Evolutionary conservation across 2,329 filamentous ascomycete species (phyloP).

Genomic region (Cladosporium sp.): DNA sequence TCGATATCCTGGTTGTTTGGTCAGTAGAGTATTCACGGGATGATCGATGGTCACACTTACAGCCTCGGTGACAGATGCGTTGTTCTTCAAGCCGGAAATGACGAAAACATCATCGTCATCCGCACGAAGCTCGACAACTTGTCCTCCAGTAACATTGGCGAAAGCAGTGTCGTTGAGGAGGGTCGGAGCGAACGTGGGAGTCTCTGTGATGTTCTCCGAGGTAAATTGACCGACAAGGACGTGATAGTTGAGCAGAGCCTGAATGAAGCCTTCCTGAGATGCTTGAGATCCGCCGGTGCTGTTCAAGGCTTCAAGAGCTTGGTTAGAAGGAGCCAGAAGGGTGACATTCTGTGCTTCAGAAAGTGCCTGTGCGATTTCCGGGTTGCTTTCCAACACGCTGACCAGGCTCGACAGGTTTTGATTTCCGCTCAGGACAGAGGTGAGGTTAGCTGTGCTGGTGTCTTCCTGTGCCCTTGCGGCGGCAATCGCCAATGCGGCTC

Average conservation of each 20-base stretch:
- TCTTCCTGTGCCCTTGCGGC: conserved; percentile 31
- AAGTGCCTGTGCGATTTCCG: conserved; percentile 37
- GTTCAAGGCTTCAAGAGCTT: conserved; percentile 40
- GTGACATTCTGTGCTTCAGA: conserved; percentile 49
- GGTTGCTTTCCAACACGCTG: conserved; percentile 34
- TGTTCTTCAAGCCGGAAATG: conserved; percentile 49
- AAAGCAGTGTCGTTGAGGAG: conserved; percentile 50
- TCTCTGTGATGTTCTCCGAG: conserved; percentile 34
- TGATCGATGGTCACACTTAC: conserved; percentile 34
- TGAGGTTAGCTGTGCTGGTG: conserved; percentile 23
- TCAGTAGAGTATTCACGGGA: conserved; percentile 1
- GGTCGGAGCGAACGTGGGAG: conserved; percentile 43
- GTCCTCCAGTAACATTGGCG: conserved; percentile 57
- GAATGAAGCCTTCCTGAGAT: conserved; percentile 31
- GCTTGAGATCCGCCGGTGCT: conserved; percentile 33
- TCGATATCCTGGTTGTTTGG: conserved; percentile 34
- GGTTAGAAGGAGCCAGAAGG: conserved; percentile 54
- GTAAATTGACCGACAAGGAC: conserved; percentile 51
- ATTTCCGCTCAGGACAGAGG: conserved; percentile 29
- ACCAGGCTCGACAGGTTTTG: conserved; percentile 31
- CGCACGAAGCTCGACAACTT: conserved; percentile 49
- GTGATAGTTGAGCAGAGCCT: conserved; percentile 55
- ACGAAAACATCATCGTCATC: conserved; percentile 39
- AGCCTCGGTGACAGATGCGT: conserved; percentile 45
- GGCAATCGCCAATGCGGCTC: conserved; percentile 33